phyloP scores from a whole-genome alignment of 176 grass and related monocot species.

The Poa annua region DNA sequence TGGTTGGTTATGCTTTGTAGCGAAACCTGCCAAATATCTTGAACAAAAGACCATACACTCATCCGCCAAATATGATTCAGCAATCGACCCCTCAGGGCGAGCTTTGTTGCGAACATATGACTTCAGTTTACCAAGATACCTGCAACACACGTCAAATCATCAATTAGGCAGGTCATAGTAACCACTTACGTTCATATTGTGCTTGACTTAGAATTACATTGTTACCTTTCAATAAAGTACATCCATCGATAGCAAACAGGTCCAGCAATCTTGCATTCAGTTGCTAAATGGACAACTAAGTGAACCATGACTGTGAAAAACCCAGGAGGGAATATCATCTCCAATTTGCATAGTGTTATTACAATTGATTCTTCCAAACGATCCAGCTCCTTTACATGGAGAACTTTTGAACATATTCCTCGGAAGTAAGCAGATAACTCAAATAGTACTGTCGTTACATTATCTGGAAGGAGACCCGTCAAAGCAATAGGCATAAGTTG shows the following conservation, averaged over 20 bases:
- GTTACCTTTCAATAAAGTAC: conserved; percentile 29
- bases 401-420: conserved; percentile 40
- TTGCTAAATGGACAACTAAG: conserved; percentile 23
- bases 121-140: conserved; percentile 27
- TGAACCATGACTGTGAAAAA: conserved; percentile 40
- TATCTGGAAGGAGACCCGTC: conserved; percentile 21
- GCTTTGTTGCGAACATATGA: conserved; percentile 34
- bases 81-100: conserved; percentile 13
- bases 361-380: conserved; percentile 21
- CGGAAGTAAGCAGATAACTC: conserved; percentile 17
- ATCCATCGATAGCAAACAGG: conserved; percentile 25
- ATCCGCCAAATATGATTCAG: conserved; percentile 1
- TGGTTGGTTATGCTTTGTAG: conserved; percentile 10
- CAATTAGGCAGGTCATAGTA: not conserved
- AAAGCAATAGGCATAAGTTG: conserved; percentile 12
- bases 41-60: conserved; percentile 31
- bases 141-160: not conserved
- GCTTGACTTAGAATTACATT: not conserved
- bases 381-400: conserved; percentile 24
- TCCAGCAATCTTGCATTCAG: not conserved
- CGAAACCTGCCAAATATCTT: conserved; percentile 16
- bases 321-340: conserved; percentile 25
- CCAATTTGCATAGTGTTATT: conserved; percentile 10
- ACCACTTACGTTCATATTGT: not conserved
- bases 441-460: not conserved